These are phyloP conservation scores for Pythium brachiatum DNA, from an alignment of 352 stramenopile genomes.

Conservation along the genomic window DNA sequence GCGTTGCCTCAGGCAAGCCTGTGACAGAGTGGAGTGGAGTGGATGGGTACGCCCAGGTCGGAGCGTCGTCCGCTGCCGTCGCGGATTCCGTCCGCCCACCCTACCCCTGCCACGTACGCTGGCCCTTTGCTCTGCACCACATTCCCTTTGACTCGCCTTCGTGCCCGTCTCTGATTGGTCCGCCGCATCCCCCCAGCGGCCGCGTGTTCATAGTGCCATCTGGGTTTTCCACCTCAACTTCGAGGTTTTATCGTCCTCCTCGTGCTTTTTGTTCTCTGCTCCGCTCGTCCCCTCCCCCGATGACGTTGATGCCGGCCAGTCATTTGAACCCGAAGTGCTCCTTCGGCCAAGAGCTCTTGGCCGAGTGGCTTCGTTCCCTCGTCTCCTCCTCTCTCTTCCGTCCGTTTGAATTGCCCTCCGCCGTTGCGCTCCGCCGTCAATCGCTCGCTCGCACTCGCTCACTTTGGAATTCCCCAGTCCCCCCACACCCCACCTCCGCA, in stretches of 20 bases:
- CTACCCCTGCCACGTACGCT: slow-evolving; percentile 13
- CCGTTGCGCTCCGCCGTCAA: slow-evolving; percentile 2
- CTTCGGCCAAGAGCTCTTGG: background rate
- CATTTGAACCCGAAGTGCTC: slow-evolving; percentile 1
- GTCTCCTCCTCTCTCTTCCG: background rate
- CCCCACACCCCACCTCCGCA: slow-evolving; percentile 1
- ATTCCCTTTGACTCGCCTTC: slow-evolving; percentile 14
- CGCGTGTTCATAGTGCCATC: slow-evolving; percentile 6
- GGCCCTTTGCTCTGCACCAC: too few species aligned
- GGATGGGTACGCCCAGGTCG: too few species aligned
- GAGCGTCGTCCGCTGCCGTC: background rate
- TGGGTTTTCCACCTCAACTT: slow-evolving; percentile 11
- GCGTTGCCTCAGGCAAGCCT: background rate
- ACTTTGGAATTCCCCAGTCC: slow-evolving; percentile 60
- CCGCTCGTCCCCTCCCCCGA: background rate
- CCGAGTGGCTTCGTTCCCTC: background rate
- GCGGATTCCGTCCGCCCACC: slow-evolving; percentile 20
- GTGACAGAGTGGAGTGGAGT: background rate
- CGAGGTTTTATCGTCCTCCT: slow-evolving; percentile 16
- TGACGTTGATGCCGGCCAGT: slow-evolving; percentile 19
- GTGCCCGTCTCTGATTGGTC: slow-evolving; percentile 13
- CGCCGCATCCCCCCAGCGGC: slow-evolving; percentile 1
- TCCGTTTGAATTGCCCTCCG: slow-evolving; percentile 8
- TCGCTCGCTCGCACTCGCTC: slow-evolving; percentile 7
- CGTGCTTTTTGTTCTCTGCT: background rate